Evolutionary conservation across 1,139 yeast species (phyloP).

Genomic region (Blastobotrys aristatus): DNA sequence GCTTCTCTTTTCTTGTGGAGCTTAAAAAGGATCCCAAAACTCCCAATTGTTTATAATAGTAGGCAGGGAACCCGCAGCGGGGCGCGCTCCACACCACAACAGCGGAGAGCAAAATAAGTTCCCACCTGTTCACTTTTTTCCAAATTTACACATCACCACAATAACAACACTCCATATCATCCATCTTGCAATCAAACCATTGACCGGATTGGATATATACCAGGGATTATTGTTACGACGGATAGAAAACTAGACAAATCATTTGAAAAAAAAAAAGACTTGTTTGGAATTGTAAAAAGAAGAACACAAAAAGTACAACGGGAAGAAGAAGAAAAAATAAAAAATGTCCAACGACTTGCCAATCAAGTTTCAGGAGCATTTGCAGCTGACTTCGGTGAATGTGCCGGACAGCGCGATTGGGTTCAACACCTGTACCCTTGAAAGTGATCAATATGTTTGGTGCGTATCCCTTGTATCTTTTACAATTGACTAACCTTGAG

Average conservation of each 20-base stretch:
- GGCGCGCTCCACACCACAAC: too few relatives aligned
- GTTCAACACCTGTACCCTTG: conserved; percentile 89
- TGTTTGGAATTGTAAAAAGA: too few relatives aligned
- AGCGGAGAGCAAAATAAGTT: too few relatives aligned
- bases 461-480: conserved; percentile 21
- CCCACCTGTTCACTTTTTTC: conserved; percentile 9
- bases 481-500: neutral
- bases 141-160: conserved; percentile 1
- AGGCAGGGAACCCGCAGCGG: too few relatives aligned
- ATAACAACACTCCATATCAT: conserved; percentile 1
- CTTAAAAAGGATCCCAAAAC: too few relatives aligned
- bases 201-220: too few relatives aligned
- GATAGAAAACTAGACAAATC: too few relatives aligned
- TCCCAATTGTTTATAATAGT: too few relatives aligned
- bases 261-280: too few relatives aligned
- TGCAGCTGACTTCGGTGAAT: conserved; percentile 80
- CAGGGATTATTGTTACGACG: too few relatives aligned
- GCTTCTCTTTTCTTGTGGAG: neutral
- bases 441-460: conserved; percentile 80
- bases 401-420: conserved; percentile 80
- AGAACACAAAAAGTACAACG: neutral
- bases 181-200: too few relatives aligned
- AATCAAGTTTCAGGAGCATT: conserved; percentile 92
- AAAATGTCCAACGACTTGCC: conserved; percentile 46
- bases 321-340: neutral